Base-by-base conservation (phyloP, 768 basidiomycete genomes). In the Trametopsis cervina region DNA sequence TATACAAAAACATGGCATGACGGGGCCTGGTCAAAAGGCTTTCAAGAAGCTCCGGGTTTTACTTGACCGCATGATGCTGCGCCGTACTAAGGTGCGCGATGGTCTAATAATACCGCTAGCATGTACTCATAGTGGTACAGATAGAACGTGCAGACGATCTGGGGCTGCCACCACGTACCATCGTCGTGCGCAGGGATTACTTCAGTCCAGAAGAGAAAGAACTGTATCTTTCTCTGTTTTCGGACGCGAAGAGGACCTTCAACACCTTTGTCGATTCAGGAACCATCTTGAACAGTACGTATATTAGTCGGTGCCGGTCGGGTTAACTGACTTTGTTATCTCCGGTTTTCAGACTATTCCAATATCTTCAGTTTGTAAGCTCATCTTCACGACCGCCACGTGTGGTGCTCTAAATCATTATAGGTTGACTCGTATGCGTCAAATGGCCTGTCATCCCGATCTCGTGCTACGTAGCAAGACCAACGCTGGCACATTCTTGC, bases 201-300 rank as follows among this genome's bases (percentile, higher is more conserved):
- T 98, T 98, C 72, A 93, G 89, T 54, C 86, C 90, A 0, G 94
- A 96, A 65, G 96, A 99, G 69, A 97, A 93, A 63, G 96, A 99
- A 58, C 69, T 97, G 3, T 96, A 95, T 62, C 74, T 83, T 26
- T 91, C 89, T 1, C 69, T 99, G 22, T 98, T 94, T 71, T 84
- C 89, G 3, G 89, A 93, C 54, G 93, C 93, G 9, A 93, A 89
- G 68, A 74, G 96, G 36, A 84, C 90, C 60, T 99, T 98, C 66
- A 81, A 59, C 45, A 98, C 93, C 2, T 99, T 89, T 62, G 78
- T 96, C 11, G 81, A 88, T 60, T 78, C 85, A 25, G 95, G 95
- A 42, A 97, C 93, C 1, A 71, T 97, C 21, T 66, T 97, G 42
- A 95, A 96, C 62, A 97, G 93, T 94, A 57, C 59, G 88, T 74